These are phyloP conservation scores for Chlamydomonas applanata DNA, from an alignment of 139 green algal genomes.

Conservation along the genomic window DNA sequence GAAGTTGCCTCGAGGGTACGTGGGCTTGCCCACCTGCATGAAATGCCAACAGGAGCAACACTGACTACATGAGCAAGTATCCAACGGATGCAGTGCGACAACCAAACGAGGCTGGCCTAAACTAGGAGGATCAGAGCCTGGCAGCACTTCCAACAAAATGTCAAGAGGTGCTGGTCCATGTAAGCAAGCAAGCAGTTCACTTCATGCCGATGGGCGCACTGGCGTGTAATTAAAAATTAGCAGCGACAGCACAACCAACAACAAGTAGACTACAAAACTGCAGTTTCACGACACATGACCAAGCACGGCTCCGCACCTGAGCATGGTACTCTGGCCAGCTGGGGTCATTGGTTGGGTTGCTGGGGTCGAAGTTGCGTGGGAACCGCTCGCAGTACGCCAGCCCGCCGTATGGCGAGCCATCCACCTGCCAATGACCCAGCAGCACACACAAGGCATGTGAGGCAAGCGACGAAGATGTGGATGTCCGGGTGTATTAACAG, in stretches of 20 bases:
- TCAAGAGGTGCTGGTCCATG: too few species aligned
- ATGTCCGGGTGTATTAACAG: too few species aligned
- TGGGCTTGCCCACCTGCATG: conserved; percentile 37
- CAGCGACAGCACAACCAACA: too few species aligned
- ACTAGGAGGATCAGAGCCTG: not conserved
- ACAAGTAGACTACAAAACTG: too few species aligned
- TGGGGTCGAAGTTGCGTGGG: conserved; percentile 7
- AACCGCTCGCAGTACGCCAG: conserved; percentile 43
- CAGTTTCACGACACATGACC: too few species aligned
- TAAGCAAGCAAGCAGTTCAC: too few species aligned
- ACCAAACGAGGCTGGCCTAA: not conserved
- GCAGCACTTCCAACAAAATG: not conserved
- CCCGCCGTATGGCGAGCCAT: conserved; percentile 35
- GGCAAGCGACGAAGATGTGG: too few species aligned
- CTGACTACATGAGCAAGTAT: not conserved
- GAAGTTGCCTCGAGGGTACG: conserved; percentile 44
- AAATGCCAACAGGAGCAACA: not conserved
- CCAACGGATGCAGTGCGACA: not conserved
- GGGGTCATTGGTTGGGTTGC: not conserved
- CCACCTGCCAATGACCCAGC: conserved; percentile 15
- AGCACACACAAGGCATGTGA: not conserved
- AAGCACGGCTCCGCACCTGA: not conserved
- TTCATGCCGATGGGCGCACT: too few species aligned
- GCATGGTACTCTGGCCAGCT: not conserved
- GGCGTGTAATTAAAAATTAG: too few species aligned